A percentile compares a stretch with the other conserved stretches of the same genome.
Evolutionary conservation across 148 eudicot genomes (phyloP).

Genomic region (Pouteria glomerata): DNA sequence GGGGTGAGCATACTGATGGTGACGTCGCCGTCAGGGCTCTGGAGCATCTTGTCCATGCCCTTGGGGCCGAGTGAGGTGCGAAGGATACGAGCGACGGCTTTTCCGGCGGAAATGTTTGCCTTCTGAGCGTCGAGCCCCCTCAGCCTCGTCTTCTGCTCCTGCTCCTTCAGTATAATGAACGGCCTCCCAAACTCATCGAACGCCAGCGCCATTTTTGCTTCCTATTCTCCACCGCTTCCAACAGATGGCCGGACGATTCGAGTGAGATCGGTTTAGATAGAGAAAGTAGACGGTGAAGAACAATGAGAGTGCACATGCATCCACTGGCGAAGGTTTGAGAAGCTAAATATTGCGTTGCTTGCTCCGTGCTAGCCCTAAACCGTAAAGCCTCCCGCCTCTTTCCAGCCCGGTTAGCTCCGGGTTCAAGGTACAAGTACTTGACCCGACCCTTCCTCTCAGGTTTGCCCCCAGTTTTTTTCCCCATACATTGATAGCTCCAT

Average conservation of each 20-base stretch:
- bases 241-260: neutral
- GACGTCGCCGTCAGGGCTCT: constrained; percentile 93
- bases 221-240: neutral
- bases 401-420: neutral
- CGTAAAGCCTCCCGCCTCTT: constrained; percentile 11
- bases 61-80: constrained; percentile 95
- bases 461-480: neutral
- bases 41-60: constrained; percentile 98
- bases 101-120: constrained; percentile 82
- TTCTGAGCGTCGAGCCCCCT: constrained; percentile 93
- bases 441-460: neutral
- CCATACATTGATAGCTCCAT: no score
- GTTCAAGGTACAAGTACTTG: neutral
- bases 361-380: neutral
- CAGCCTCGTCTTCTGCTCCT: constrained; percentile 66
- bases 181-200: constrained; percentile 91
- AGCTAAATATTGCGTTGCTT: no score
- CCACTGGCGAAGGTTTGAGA: neutral
- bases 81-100: constrained; percentile 82
- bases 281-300: neutral
- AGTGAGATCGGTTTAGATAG: neutral
- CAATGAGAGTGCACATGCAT: neutral
- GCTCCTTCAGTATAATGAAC: constrained; percentile 75
- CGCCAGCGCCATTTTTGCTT: constrained; percentile 92
- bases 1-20: constrained; percentile 93